A percentile compares a stretch with the other conserved stretches of the same genome.
phyloP scores from a whole-genome alignment of 2,329 filamentous ascomycete genomes.

The Hypoxylon sp. region DNA sequence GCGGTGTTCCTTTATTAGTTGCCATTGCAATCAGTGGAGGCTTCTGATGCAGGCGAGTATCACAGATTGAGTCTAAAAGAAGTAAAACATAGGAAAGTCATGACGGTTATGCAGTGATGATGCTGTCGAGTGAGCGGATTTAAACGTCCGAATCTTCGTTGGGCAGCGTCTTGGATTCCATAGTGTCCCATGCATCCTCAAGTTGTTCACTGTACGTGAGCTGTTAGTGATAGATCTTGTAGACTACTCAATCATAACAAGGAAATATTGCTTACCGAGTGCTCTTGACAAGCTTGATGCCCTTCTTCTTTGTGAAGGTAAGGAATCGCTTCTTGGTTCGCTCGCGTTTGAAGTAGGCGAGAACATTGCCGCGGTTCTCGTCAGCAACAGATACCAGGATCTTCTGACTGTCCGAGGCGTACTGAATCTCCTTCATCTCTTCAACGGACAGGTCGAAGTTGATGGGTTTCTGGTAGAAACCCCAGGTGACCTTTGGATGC shows the following conservation, averaged over 20 bases:
- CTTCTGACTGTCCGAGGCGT: conserved; percentile 60
- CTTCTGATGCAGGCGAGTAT: conserved; percentile 9
- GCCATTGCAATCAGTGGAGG: conserved; percentile 13
- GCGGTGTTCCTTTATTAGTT: conserved; percentile 43
- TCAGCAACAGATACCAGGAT: conserved; percentile 60
- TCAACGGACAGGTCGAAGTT: conserved; percentile 65
- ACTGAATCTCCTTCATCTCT: conserved; percentile 64
- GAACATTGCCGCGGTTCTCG: conserved; percentile 61
- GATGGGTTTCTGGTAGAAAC: conserved; percentile 64
- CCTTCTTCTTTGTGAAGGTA: conserved; percentile 61
- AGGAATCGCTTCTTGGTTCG: conserved; percentile 69
- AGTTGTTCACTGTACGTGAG: conserved; percentile 42
- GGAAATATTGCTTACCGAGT: conserved; percentile 57
- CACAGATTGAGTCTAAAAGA: conserved; percentile 16
- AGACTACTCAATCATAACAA: not conserved
- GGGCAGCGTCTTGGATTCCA: conserved; percentile 50
- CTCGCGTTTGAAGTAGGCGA: conserved; percentile 67
- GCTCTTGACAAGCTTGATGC: conserved; percentile 59
- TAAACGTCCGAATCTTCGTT: conserved; percentile 46
- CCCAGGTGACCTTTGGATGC: conserved; percentile 62
- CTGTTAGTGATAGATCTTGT: conserved; percentile 16
- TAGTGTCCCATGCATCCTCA: conserved; percentile 50
- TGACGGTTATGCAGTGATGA: not conserved
- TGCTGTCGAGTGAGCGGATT: not conserved
- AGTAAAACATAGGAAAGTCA: conserved; percentile 1